A percentile compares a stretch with the other conserved stretches of the same genome.
These are phyloP conservation scores for Lactifluus pinguis DNA, from an alignment of 768 basidiomycete genomes.

Conservation along the genomic window DNA sequence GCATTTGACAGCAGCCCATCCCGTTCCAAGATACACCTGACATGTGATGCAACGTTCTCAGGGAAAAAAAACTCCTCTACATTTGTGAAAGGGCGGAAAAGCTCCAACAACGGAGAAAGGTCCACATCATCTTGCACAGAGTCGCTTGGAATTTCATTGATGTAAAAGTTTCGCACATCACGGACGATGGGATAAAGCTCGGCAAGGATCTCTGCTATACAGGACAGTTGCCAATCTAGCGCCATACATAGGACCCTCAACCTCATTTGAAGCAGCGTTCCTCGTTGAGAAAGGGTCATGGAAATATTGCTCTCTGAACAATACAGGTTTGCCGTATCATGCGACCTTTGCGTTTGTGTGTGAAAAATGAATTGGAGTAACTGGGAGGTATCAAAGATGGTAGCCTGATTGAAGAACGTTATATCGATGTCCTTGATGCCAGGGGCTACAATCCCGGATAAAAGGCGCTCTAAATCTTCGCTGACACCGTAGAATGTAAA, in stretches of 20 bases:
- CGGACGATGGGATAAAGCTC: too few species aligned
- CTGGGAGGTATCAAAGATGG: too few species aligned
- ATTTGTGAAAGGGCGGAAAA: not conserved
- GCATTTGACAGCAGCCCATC: not conserved
- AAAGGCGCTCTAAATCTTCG: too few species aligned
- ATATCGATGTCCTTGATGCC: too few species aligned
- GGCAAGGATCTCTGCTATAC: not conserved
- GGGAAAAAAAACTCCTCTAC: not conserved
- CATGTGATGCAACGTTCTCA: not conserved
- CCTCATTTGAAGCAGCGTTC: too few species aligned
- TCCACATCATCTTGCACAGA: not conserved
- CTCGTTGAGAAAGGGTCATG: not conserved
- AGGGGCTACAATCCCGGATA: too few species aligned
- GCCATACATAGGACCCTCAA: not conserved
- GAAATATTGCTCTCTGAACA: too few species aligned
- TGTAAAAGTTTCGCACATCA: not conserved
- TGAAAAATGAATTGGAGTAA: not conserved
- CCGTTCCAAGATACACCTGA: not conserved
- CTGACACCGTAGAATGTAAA: too few species aligned
- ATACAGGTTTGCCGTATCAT: too few species aligned
- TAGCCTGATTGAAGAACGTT: too few species aligned
- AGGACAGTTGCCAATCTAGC: not conserved
- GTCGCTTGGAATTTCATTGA: not conserved
- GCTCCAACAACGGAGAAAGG: not conserved
- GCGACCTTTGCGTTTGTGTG: not conserved